These are phyloP conservation scores for Austropuccinia psidii DNA, from an alignment of 1,284 basidiomycete genomes.

Conservation along the genomic window DNA sequence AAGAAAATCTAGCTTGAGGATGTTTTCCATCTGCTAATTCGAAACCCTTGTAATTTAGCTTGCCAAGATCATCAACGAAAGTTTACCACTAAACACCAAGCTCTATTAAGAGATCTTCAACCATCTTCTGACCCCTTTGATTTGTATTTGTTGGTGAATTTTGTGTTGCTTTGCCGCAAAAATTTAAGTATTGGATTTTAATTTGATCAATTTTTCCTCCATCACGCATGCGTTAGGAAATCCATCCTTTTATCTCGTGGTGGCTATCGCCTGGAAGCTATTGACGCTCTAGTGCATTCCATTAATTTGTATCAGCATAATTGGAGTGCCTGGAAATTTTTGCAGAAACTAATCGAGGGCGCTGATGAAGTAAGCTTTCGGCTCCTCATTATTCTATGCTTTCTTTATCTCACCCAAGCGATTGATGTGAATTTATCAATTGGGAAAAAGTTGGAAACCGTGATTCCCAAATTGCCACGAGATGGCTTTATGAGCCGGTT, in stretches of 20 bases:
- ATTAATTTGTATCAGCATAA: slow-evolving; percentile 82
- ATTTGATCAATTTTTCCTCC: neutral
- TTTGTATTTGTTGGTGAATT: slow-evolving; percentile 71
- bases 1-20: neutral
- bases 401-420: slow-evolving; percentile 36
- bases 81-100: slow-evolving; percentile 56
- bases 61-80: slow-evolving; percentile 56
- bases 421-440: neutral
- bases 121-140: slow-evolving; percentile 64
- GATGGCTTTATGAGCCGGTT: slow-evolving; percentile 67
- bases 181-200: neutral
- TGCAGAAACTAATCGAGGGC: slow-evolving; percentile 72
- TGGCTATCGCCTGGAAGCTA: slow-evolving; percentile 71
- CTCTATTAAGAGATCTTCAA: slow-evolving; percentile 45
- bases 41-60: slow-evolving; percentile 55
- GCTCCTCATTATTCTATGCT: slow-evolving; percentile 11
- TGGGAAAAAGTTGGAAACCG: slow-evolving; percentile 39
- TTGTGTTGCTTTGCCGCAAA: neutral
- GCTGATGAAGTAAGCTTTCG: slow-evolving; percentile 66
- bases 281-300: slow-evolving; percentile 69
- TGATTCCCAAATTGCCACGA: slow-evolving; percentile 57
- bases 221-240: slow-evolving; percentile 53
- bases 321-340: slow-evolving; percentile 84
- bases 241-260: slow-evolving; percentile 70
- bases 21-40: neutral